Evolutionary conservation across 352 stramenopile species (phyloP), one percentile per base, ranked within the genome.

Genomic region (Thraustochytrium striatum): DNA sequence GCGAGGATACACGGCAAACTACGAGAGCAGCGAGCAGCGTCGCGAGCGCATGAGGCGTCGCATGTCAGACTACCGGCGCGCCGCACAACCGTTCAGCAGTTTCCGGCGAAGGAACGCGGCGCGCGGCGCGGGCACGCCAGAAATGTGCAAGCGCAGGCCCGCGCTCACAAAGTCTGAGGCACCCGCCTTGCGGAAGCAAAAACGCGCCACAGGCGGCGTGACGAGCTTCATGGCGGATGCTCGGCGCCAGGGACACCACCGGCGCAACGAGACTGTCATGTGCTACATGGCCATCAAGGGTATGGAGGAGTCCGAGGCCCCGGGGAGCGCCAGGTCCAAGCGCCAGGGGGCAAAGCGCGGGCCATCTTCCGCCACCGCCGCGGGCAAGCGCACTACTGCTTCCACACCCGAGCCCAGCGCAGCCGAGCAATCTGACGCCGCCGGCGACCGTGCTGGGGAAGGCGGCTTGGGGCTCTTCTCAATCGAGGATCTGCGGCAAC

Each of bases 41-140:
- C 21, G 30, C 8, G 65, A 75, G n/a, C 44, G 52, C 32, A 70
- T 75, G 21, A 38, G 41, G 43, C 43, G 65, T 3, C 44, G 65
- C 44, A 75, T 75, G 65, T 75, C 65, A 0, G 65, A 75, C 25
- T 75, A 55, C 32, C 65, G 65, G 5, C 59, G 53, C n/a, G 38
- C 53, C 25, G 59, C 59, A 33, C 19, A 33, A 16, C 44, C n/a
- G 11, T 70, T 25, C 35, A 70, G 16, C 11, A 8, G 2, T 30
- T 16, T 9, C 9, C 53, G 36, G 21, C 35, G 9, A 70, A n/a
- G 38, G 35, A 70, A 28, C 35, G 53, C 41, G 53, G 59, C 41
- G 33, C 41, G 13, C 3, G 9, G 19, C 53, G 35, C 39, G 39
- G 5, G 39, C 39, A 13, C 39, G 39, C 39, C 39, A 47, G 39